Base-by-base conservation (phyloP, 306 rosid species). In the Hippophae rhamnoides region DNA sequence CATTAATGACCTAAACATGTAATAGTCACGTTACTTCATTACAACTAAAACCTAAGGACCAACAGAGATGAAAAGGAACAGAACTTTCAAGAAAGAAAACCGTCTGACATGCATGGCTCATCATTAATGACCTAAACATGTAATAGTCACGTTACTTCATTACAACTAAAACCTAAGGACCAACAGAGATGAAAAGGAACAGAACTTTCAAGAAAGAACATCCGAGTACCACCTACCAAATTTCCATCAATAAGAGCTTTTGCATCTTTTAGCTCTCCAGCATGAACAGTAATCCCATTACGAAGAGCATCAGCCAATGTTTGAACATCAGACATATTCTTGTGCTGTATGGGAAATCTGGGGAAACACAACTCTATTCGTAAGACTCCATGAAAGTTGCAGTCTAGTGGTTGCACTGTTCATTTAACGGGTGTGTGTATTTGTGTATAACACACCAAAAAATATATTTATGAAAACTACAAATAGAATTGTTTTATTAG, bases 161-260 rank as follows among this genome's bases (percentile, higher is more conserved):
- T 54, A 45, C 47, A 10, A 55, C 46, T 47, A 18, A 38, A 41
- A 2, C 3, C 1, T 23, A 26, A 31, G 9, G 6, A 9, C 18
- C 5, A 1, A 23, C n/a, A 13, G 50, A 46, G 9, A 54, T 18
- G 7, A 56, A 49, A 5, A 31, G 46, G 57, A 47, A 9, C 14
- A 14, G 18, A 50, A 42, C 10, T 65, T 47, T 52, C 13, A 64
- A 25, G 13, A 43, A 63, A 27, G 25, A 47, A 55, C 9, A 42
- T 14, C 43, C 14, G 13, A 46, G 47, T 52, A 8, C 44, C 27
- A 59, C 83, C 72, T 69, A 92, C 98, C 98, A 85, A 72, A 77
- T 78, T 83, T 63, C 95, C 96, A 68, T 85, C 95, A 72, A 87
- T 57, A 76, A 88, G 31, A 27, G 86, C 89, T 73, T 58, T 79